Base-by-base conservation (phyloP, 768 basidiomycete species). In the Dioszegia hungarica region DNA sequence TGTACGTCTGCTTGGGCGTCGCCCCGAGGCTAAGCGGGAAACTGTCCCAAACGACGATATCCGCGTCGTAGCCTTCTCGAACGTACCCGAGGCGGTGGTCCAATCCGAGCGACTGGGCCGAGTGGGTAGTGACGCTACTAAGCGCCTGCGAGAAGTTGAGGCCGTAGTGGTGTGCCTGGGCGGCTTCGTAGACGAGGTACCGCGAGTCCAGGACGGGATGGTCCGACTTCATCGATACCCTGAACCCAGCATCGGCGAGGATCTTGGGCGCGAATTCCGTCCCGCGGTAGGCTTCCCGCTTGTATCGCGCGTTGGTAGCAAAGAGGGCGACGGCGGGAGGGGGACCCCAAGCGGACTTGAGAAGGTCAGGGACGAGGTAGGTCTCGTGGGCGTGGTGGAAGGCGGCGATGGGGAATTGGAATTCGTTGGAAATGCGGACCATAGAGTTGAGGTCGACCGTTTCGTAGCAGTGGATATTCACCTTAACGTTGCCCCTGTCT, bases 211-310 rank as follows among this genome's bases (percentile, higher is more conserved):
- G 58, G 22, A 78, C 78, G 0, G 77, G 76, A 56, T 78, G 77
- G 60, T 78, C 77, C 17, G 70, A 72, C 55, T 92, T 90, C 84
- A 90, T 84, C 10, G 85, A 77, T 3, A 90, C 85, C 0, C 80
- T 79, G 44, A 91, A 70, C 2, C 84, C 86, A 40, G 84, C 78
- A 44, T 86, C 82, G 2, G 85, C 81, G 5, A 93, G 79, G 46
- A 92, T 81, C 31, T 84, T 83, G 4, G 88, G 83, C 0, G 90
- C 88, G 64, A 87, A 92, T 64, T 88, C 87, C 1, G 87, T 86
- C 0, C 84, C 83, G 43, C 88, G 80, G 72, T 87, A 93, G 0
- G 88, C 82, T 75, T 95, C 91, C 9, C 86, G 82, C 76, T 90
- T 92, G 73, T 79, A 79, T 37, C 88, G 83, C 36, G 86, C 83